phyloP scores from a whole-genome alignment of 2,329 filamentous ascomycete genomes.

The Stemphylium beticola region DNA sequence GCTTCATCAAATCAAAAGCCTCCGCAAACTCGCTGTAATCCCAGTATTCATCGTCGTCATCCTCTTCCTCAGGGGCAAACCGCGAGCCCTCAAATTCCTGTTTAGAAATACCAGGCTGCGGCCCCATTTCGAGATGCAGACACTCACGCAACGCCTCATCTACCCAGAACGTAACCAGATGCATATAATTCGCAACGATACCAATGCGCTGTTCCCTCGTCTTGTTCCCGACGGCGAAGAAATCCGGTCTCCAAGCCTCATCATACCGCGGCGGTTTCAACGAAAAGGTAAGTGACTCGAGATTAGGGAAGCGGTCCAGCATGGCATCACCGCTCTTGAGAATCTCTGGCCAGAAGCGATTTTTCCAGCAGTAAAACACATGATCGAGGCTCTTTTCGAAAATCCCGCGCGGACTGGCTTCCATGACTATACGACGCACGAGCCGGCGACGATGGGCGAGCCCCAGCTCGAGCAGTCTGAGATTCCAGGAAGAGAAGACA shows the following conservation, averaged over 20 bases:
- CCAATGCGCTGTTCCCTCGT: conserved; percentile 35
- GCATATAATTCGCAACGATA: conserved; percentile 36
- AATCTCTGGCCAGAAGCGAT: conserved; percentile 39
- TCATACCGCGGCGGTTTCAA: conserved; percentile 28
- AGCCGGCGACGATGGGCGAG: conserved; percentile 21
- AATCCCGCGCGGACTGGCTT: conserved; percentile 29
- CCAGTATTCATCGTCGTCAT: conserved; percentile 31
- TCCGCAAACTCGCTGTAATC: conserved; percentile 34
- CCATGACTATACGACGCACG: conserved; percentile 31
- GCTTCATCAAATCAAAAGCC: conserved; percentile 27
- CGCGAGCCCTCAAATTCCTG: conserved; percentile 28
- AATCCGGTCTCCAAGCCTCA: conserved; percentile 31
- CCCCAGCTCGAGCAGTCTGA: conserved; percentile 21
- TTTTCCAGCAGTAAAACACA: conserved; percentile 37
- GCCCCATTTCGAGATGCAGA: conserved; percentile 35
- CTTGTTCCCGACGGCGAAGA: conserved; percentile 31
- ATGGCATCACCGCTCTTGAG: conserved; percentile 20
- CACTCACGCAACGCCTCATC: conserved; percentile 29
- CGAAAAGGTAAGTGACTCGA: conserved; percentile 32
- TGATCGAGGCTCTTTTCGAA: conserved; percentile 30
- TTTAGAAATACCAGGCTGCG: conserved; percentile 11
- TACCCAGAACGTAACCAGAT: conserved; percentile 25
- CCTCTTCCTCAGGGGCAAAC: conserved; percentile 30
- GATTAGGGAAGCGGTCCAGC: conserved; percentile 30
- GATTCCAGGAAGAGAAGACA: conserved; percentile 47